Conservation (phyloP, 139 green algal genomes). For the Tetradesmus lagerheimii region DNA sequence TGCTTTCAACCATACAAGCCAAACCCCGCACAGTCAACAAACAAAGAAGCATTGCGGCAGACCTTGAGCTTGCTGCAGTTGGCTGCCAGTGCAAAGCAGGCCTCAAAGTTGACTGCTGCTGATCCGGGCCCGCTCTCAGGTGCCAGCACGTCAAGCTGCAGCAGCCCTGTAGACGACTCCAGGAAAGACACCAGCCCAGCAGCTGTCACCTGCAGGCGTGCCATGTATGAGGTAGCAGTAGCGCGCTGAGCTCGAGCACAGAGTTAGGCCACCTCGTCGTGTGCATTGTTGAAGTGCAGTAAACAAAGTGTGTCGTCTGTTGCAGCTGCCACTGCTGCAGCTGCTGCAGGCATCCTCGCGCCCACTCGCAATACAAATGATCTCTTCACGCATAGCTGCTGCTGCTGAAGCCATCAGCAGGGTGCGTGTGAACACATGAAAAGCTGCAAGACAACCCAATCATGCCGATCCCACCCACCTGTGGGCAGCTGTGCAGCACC, state of each 20-base stretch:
- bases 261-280: no score
- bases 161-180: slow-evolving; percentile 17
- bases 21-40: neutral
- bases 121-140: slow-evolving; percentile 13
- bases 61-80: slow-evolving; percentile 44
- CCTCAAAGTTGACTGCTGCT: slow-evolving; percentile 30
- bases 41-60: neutral
- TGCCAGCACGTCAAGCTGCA: slow-evolving; percentile 43
- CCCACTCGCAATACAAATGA: no score
- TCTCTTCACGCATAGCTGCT: no score
- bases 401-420: no score
- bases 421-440: no score
- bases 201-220: slow-evolving; percentile 9
- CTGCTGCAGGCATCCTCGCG: no score
- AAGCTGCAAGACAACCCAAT: no score
- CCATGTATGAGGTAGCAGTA: neutral
- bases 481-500: slow-evolving; percentile 46
- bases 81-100: slow-evolving; percentile 41
- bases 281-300: no score
- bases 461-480: slow-evolving; percentile 32
- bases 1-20: no score
- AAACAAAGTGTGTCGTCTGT: neutral
- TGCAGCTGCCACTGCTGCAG: neutral
- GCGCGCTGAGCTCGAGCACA: neutral
- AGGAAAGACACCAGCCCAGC: slow-evolving; percentile 32